phyloP scores from a whole-genome alignment of 164 flowering plant species.

The Kalanchoe fedtschenkoi region DNA sequence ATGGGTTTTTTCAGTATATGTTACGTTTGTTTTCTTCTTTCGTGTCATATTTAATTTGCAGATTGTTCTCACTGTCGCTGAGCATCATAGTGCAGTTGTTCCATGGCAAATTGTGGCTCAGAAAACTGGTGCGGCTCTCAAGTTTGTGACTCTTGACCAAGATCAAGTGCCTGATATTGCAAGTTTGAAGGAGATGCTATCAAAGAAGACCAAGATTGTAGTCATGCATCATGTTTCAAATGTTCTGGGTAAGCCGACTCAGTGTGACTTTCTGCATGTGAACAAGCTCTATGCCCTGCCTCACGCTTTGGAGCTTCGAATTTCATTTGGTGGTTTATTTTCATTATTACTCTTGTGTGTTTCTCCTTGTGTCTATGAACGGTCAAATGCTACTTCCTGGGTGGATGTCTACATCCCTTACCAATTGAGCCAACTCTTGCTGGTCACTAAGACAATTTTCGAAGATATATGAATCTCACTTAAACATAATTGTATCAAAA shows the following conservation, averaged over 20 bases:
- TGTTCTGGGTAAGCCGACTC: conserved; percentile 49
- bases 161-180: conserved; percentile 63
- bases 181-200: conserved; percentile 41
- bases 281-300: neutral
- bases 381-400: neutral
- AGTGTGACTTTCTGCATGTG: neutral
- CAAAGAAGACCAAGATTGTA: conserved; percentile 72
- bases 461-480: neutral
- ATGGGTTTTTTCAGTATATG: too few relatives aligned
- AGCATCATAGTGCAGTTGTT: conserved; percentile 97
- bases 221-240: conserved; percentile 89
- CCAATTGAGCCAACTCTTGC: too few relatives aligned
- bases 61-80: conserved; percentile 81
- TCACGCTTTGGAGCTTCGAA: too few relatives aligned
- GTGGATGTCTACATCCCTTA: too few relatives aligned
- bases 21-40: neutral
- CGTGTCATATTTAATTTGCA: conserved; percentile 16
- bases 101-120: conserved; percentile 95
- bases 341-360: neutral
- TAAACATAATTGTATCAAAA: neutral
- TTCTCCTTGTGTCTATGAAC: neutral
- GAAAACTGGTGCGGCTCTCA: conserved; percentile 73
- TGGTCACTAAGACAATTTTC: too few relatives aligned
- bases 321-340: neutral
- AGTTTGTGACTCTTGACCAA: conserved; percentile 58